These are phyloP conservation scores for Aspergillus phoenicis DNA, from an alignment of 2,329 filamentous ascomycete species.

Conservation along the genomic window DNA sequence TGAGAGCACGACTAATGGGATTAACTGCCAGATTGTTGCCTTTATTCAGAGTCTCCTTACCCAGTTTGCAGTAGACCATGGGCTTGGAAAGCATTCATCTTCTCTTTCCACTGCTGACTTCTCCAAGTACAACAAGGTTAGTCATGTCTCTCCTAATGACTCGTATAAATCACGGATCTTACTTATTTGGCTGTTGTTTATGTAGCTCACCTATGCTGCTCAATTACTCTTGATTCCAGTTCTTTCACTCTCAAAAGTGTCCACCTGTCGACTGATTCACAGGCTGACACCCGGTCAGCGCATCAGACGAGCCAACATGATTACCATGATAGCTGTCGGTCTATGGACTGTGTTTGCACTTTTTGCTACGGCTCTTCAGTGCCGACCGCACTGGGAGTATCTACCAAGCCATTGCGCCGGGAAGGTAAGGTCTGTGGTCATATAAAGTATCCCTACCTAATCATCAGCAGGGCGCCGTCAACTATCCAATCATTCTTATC, in stretches of 20 bases:
- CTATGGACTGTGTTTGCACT: conserved; percentile 18
- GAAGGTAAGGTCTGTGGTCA: neutral
- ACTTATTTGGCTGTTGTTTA: neutral
- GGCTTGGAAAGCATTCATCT: conserved; percentile 17
- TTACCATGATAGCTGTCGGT: neutral
- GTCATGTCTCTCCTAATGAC: neutral
- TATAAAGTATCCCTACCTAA: neutral
- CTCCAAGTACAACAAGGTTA: neutral
- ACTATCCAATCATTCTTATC: conserved; percentile 14
- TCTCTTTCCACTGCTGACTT: conserved; percentile 5
- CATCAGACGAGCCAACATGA: neutral
- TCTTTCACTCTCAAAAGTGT: conserved; percentile 14
- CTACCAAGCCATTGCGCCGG: neutral
- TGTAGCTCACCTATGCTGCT: conserved; percentile 15
- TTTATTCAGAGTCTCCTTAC: conserved; percentile 17
- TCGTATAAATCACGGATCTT: neutral
- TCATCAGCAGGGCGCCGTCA: conserved; percentile 15
- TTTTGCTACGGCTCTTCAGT: conserved; percentile 22
- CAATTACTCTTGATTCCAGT: conserved; percentile 18
- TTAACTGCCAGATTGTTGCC: conserved; percentile 7
- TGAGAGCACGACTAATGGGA: neutral
- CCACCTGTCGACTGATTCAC: conserved; percentile 3
- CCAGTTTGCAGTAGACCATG: conserved; percentile 19
- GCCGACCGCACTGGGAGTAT: conserved; percentile 10
- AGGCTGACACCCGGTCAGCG: neutral